Conservation (phyloP, 345 rosid species). For the Eutrema japonicum region DNA sequence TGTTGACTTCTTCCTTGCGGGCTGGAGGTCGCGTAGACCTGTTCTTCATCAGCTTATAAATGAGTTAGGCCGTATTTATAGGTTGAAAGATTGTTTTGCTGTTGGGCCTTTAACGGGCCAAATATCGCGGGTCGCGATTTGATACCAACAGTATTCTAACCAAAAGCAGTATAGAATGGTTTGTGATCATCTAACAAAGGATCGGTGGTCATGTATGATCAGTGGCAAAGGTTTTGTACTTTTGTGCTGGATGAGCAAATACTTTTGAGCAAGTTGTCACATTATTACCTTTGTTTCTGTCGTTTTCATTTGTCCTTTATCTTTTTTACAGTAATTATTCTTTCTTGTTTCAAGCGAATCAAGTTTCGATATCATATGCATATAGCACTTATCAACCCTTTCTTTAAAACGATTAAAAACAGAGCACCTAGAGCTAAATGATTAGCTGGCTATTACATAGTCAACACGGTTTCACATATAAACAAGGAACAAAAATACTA, state of each 20-base stretch:
- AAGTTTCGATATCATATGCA: conserved; percentile 12
- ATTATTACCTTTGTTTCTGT: conserved; percentile 27
- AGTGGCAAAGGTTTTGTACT: background rate
- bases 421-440: background rate
- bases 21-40: too few relatives aligned
- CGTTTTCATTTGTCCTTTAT: conserved; percentile 32
- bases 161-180: too few relatives aligned
- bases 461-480: too few relatives aligned
- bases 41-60: too few relatives aligned
- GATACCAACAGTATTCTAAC: too few relatives aligned
- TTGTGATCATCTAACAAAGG: too few relatives aligned
- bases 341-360: conserved; percentile 12
- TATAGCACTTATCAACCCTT: background rate
- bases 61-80: too few relatives aligned
- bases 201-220: background rate
- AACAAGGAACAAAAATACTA: too few relatives aligned
- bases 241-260: background rate
- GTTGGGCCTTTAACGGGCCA: too few relatives aligned
- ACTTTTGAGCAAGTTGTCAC: conserved; percentile 18
- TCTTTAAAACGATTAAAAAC: background rate
- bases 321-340: conserved; percentile 25
- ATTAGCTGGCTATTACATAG: background rate
- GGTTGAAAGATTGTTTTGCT: too few relatives aligned
- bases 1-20: too few relatives aligned
- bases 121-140: too few relatives aligned